phyloP scores from a whole-genome alignment of 257 asterid species.

The Scutellaria minor region DNA sequence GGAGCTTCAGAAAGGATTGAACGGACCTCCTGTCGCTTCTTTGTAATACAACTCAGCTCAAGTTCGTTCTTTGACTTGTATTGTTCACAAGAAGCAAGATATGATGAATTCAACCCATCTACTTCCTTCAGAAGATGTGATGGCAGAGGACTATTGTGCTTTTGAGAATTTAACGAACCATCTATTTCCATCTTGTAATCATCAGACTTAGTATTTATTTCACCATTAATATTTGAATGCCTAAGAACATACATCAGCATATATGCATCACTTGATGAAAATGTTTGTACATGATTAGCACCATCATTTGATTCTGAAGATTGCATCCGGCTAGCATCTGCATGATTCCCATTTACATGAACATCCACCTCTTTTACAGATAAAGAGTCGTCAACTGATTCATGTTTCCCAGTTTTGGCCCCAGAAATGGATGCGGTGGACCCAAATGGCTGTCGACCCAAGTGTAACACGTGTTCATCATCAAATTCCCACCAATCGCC shows the following conservation, averaged over 20 bases:
- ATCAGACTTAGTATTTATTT: constrained; percentile 31
- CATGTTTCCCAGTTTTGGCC: constrained; percentile 55
- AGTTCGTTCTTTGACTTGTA: constrained; percentile 71
- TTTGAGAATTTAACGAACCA: constrained; percentile 39
- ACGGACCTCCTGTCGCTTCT: constrained; percentile 86
- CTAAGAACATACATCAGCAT: constrained; percentile 89
- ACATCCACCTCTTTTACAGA: constrained; percentile 44
- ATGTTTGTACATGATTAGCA: constrained; percentile 53
- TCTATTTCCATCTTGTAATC: constrained; percentile 46
- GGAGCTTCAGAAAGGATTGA: constrained; percentile 85
- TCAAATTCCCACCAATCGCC: constrained; percentile 99
- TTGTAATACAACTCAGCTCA: constrained; percentile 57
- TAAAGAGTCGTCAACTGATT: constrained; percentile 47
- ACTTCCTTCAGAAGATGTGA: constrained; percentile 74
- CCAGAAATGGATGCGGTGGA: constrained; percentile 52
- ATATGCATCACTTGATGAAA: constrained; percentile 94
- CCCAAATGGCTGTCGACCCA: constrained; percentile 86
- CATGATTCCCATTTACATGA: constrained; percentile 49
- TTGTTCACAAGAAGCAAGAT: constrained; percentile 64
- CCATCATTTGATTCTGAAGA: constrained; percentile 48
- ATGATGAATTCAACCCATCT: constrained; percentile 53
- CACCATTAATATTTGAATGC: constrained; percentile 44
- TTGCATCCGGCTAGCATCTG: constrained; percentile 42
- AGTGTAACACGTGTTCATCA: constrained; percentile 81
- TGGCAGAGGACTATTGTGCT: constrained; percentile 59